Percentiles rank a stretch among this genome's conserved stretches.
Evolutionary conservation across 768 basidiomycete species (phyloP).

Genomic region (Tylopilus vinaceipallidus): DNA sequence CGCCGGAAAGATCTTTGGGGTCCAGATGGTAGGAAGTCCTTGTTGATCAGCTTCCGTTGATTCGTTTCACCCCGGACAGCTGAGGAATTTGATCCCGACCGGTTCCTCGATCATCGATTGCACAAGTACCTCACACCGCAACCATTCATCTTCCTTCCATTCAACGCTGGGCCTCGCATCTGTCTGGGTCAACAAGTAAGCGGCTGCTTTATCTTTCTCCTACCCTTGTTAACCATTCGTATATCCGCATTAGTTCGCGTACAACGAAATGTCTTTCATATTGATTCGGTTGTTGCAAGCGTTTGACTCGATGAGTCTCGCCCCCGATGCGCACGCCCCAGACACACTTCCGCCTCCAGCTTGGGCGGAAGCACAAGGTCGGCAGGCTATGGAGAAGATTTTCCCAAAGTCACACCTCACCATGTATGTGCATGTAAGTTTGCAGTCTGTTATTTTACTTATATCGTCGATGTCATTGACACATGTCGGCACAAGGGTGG

Average conservation of each 20-base stretch:
- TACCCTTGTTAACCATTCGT: neutral
- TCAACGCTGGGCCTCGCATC: constrained; percentile 56
- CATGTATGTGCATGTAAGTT: constrained; percentile 46
- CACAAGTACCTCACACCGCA: constrained; percentile 61
- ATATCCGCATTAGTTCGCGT: constrained; percentile 42
- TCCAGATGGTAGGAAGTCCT: constrained; percentile 50
- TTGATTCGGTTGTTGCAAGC: constrained; percentile 61
- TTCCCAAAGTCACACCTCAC: constrained; percentile 55
- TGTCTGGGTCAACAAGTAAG: constrained; percentile 59
- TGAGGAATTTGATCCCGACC: constrained; percentile 67
- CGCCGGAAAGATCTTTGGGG: constrained; percentile 68
- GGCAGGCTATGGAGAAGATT: constrained; percentile 50
- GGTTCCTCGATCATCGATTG: constrained; percentile 64
- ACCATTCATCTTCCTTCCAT: constrained; percentile 69
- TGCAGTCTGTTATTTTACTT: neutral
- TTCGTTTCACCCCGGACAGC: constrained; percentile 35
- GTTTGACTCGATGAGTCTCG: constrained; percentile 49
- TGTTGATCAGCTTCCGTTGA: neutral
- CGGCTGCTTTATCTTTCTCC: neutral
- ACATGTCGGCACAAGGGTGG: constrained; percentile 43
- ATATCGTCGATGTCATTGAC: neutral
- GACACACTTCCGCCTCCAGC: constrained; percentile 44
- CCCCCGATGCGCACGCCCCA: constrained; percentile 44
- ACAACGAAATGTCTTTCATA: constrained; percentile 62
- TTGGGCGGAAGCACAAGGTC: constrained; percentile 45